Base-by-base conservation (phyloP, 202 grass and related monocot genomes). In the Carex arenaria region DNA sequence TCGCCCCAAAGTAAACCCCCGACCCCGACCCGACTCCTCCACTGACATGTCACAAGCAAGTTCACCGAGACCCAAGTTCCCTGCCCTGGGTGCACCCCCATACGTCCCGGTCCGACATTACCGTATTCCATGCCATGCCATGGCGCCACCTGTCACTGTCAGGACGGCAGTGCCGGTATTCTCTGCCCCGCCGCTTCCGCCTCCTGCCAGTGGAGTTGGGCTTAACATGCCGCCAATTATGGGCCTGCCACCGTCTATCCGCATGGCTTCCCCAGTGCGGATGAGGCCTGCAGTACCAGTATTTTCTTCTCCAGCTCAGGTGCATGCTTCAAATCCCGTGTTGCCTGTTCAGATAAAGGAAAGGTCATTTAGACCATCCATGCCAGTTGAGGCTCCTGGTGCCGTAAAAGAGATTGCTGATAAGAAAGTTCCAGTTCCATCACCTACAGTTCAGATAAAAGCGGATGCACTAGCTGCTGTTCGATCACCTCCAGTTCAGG, bases 101-200 rank as follows among this genome's bases (percentile, higher is more conserved):
- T 98, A 98, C 85, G 88, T 95, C 36, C 93, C 96, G 64, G 89
- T 99, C 74, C 75, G 91, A 38, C 93, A 92, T 77, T 96, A 88
- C 56, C 78, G 18, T 14, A 91, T 90, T 72, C 85, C 86, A 86
- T 95, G 93, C 57, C 96, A 92, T 89, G 89, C 85, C 68, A 94
- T 99, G 89, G 96, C 93, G 71, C 91, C 91, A 86, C 92, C 96
- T 34, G 89, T 99, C 51, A 96, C 96, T 77, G 64, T 99, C 22
- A 93, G 96, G 85, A 99, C 88, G 26, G 88, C 96, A 10, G 87
- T 95, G 62, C 96, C 96, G 32, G 93, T 95, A 52, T 99, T 99
- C 87, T 99, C 96, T 82, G 96, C 96, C 60, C 96, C 93, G 64
- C 91, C 96, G n/a, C 92, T 94, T 65, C 90, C 90, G 20, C 90